Base-by-base conservation (phyloP, 139 green algal species). In the Pleodorina starrii region DNA sequence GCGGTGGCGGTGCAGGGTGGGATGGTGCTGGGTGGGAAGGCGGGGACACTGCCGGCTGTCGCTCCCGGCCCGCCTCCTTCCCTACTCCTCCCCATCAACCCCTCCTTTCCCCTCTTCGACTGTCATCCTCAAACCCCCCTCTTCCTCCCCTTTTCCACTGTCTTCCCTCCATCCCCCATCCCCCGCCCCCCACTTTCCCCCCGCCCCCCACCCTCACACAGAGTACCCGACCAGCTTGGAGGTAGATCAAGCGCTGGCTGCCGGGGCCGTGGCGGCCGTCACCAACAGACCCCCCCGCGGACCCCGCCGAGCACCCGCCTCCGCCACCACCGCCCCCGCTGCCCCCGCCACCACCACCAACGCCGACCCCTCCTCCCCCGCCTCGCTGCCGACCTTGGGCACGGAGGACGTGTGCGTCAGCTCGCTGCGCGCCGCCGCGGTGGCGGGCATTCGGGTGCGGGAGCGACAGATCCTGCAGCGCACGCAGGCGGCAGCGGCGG, bases 381-480 rank as follows among this genome's bases (percentile, higher is more conserved):
- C 25, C 54, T 66, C 54, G 21, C 29, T 66, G 54, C 54, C 54
- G 32, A 85, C 78, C 14, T 51, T 85, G 78, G 78, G 78, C 38
- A 75, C 79, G 27, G 79, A 76, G 23, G 79, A 76, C 36, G 57
- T 86, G 57, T 51, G 29, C 2, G 21, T 43, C 29, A 75, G 57
- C 54, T 43, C 38, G 57, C 5, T 76, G 25, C 79, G 79, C 5
- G 57, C 32, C n/a, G 57, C 57, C 14, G 79, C 79, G 40, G 57
- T 86, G 79, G 79, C 79, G 38, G 57, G 79, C 16, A 75, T 86
- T 29, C 79, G 79, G 57, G 79, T 86, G 57, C 57, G 79, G 0
- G 79, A 86, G 79, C 79, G 79, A 12, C 79, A 86, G 79, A 59
- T 86, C 40, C 57, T 86, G 79, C 57, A 76, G 79, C 57, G 79